Evolutionary conservation across 768 basidiomycete species (phyloP).

Genomic region (Podaxis sp.): DNA sequence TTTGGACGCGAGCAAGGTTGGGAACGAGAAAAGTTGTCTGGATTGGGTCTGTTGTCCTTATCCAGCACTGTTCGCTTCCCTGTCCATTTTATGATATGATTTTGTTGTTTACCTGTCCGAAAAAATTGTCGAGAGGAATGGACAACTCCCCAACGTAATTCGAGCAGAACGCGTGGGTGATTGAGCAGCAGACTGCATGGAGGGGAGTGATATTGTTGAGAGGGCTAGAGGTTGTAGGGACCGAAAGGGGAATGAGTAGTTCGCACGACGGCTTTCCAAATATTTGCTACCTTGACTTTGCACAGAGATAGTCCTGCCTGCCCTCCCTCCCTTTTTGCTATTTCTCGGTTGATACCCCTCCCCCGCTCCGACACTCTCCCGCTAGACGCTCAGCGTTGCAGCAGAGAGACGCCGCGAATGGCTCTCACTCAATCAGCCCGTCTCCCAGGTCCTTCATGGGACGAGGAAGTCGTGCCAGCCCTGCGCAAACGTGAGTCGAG

Average conservation of each 20-base stretch:
- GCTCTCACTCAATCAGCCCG: slow-evolving; percentile 43
- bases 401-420: slow-evolving; percentile 26
- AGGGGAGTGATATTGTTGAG: background rate
- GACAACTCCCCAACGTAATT: background rate
- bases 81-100: background rate
- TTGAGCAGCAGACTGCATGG: background rate
- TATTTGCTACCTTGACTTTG: slow-evolving; percentile 6
- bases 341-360: slow-evolving; percentile 4
- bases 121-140: background rate
- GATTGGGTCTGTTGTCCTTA: background rate
- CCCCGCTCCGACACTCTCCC: background rate
- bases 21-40: background rate
- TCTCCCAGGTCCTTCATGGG: slow-evolving; percentile 62
- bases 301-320: background rate
- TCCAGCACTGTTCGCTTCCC: slow-evolving; percentile 5
- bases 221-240: background rate
- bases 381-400: background rate
- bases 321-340: background rate
- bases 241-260: slow-evolving; percentile 6
- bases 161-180: background rate
- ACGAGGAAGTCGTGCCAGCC: slow-evolving; percentile 80
- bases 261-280: slow-evolving; percentile 17
- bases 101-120: background rate
- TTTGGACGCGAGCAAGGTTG: background rate
- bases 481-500: slow-evolving; percentile 68